Evolutionary conservation across 202 grass and related monocot species (phyloP).

Genomic region (Eragrostis tef): DNA sequence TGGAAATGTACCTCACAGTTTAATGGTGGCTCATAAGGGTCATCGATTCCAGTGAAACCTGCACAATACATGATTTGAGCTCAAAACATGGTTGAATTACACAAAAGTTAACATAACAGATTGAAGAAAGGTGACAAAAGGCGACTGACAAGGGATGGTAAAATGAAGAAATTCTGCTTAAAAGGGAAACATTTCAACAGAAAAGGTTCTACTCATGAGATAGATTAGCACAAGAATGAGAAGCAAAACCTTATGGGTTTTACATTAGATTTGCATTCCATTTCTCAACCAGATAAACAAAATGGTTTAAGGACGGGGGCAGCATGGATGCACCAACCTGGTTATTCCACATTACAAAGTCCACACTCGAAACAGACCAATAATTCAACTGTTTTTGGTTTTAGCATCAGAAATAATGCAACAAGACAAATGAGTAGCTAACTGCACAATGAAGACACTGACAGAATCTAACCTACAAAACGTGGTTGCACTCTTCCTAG

Average conservation of each 20-base stretch:
- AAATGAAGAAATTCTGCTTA: not conserved
- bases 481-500: not conserved
- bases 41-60: conserved; percentile 99
- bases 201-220: not conserved
- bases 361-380: not conserved
- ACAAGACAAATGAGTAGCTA: not conserved
- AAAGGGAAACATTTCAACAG: not conserved
- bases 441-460: not conserved
- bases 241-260: not conserved
- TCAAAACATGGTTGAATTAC: conserved; percentile 18
- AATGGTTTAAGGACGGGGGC: not conserved
- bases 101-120: not conserved
- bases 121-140: not conserved
- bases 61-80: conserved; percentile 37
- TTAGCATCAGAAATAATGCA: not conserved
- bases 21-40: conserved; percentile 86
- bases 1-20: conserved; percentile 77
- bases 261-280: not conserved
- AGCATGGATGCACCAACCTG: not conserved
- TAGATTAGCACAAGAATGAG: conserved; percentile 1
- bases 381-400: conserved; percentile 5
- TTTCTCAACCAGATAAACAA: not conserved
- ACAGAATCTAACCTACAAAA: conserved; percentile 11
- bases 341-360: not conserved
- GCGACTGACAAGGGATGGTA: not conserved